A percentile compares a stretch with the other conserved stretches of the same genome.
These are phyloP conservation scores for Nadsonia commutata DNA, from an alignment of 1,139 yeast species.

Conservation along the genomic window DNA sequence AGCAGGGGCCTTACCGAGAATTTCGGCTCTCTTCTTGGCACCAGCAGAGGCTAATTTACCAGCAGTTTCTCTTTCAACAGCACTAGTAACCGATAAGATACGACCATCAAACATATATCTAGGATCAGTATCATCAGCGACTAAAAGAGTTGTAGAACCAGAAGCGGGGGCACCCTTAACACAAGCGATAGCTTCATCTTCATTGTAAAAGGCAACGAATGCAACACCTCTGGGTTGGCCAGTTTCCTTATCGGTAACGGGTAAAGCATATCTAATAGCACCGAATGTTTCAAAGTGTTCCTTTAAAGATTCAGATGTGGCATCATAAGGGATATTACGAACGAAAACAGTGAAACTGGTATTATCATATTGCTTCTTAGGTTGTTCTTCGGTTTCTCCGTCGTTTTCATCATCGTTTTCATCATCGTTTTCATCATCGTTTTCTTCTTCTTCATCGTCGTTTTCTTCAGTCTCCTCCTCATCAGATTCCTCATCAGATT, in stretches of 20 bases:
- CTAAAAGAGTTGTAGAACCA: conserved; percentile 53
- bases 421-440: conserved; percentile 16
- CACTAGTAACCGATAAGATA: conserved; percentile 64
- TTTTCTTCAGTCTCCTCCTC: conserved; percentile 15
- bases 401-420: conserved; percentile 24
- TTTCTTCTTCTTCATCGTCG: conserved; percentile 19
- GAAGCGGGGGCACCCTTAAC: conserved; percentile 65
- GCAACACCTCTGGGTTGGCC: conserved; percentile 92
- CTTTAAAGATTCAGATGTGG: conserved; percentile 60
- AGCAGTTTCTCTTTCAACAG: conserved; percentile 86
- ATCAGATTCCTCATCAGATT: conserved; percentile 15
- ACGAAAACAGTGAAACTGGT: conserved; percentile 42
- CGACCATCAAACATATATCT: conserved; percentile 89
- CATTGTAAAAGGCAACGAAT: conserved; percentile 67
- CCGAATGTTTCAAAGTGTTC: conserved; percentile 80
- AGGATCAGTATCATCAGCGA: conserved; percentile 84
- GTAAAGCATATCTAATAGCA: conserved; percentile 78
- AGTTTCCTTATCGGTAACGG: conserved; percentile 75
- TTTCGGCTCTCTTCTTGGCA: conserved; percentile 56
- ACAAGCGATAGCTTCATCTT: conserved; percentile 53
- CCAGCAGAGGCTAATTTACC: conserved; percentile 57
- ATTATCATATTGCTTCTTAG: conserved; percentile 21
- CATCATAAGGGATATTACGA: conserved; percentile 89
- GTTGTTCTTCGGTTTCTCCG: conserved; percentile 23
- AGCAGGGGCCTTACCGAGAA: conserved; percentile 65